Evolutionary conservation across 1,139 yeast species (phyloP).

Genomic region (Pichia sp.): DNA sequence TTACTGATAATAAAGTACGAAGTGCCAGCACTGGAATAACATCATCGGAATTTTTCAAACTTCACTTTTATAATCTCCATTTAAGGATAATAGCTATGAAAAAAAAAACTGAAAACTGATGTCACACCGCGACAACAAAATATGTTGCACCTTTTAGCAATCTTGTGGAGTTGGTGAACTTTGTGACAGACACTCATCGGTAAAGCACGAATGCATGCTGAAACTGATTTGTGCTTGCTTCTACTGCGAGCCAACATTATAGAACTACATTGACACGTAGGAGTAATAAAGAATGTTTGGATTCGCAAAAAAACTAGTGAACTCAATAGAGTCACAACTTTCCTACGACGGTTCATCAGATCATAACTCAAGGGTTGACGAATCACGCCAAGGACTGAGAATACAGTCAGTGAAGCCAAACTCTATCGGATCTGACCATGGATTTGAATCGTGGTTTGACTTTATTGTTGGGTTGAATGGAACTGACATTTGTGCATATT

Average conservation of each 20-base stretch:
- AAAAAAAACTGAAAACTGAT: neutral
- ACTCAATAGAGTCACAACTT: constrained; percentile 53
- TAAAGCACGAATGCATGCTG: neutral
- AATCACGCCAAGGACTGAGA: constrained; percentile 46
- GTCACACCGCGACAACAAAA: neutral
- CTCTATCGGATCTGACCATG: constrained; percentile 42
- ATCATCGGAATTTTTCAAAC: too few relatives aligned
- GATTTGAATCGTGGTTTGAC: constrained; percentile 83
- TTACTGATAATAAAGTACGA: too few relatives aligned
- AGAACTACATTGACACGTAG: too few relatives aligned
- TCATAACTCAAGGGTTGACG: constrained; percentile 13
- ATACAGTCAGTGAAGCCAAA: constrained; percentile 45
- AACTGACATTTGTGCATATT: constrained; percentile 43
- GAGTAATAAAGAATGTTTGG: constrained; percentile 79
- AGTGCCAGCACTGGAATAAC: too few relatives aligned
- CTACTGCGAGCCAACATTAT: too few relatives aligned
- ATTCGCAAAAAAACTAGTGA: constrained; percentile 80
- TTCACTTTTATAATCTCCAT: neutral
- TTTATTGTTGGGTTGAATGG: constrained; percentile 76
- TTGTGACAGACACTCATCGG: neutral
- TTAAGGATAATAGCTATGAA: neutral
- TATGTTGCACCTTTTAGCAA: neutral
- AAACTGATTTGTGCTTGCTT: too few relatives aligned
- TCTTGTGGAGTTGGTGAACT: neutral
- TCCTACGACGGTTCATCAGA: constrained; percentile 20